Evolutionary conservation across 2,329 filamentous ascomycete genomes (phyloP), one percentile per base, ranked within the genome.

Genomic region (Aspergillus novoparasiticus): DNA sequence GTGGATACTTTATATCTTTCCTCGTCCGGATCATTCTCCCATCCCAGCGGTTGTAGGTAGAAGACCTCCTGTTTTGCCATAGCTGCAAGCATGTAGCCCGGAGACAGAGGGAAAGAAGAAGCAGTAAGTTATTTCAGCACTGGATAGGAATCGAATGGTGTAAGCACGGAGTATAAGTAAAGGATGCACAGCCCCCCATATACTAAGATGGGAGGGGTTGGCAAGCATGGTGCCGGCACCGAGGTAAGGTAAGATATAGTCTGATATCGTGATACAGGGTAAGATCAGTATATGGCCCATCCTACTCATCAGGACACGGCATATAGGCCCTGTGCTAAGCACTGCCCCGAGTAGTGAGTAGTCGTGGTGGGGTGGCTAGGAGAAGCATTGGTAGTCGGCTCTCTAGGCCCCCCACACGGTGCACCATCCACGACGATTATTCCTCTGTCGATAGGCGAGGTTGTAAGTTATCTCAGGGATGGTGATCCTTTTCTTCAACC

Each of bases 11-110:
- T 75, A 64, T 77, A 75, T 1, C 72, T 68, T 64, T 81, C 77
- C 57, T 79, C 78, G 6, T 75, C 71, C 0, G 74, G 73, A 39
- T 78, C 75, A n/a, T 68, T 71, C 57, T 80, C 76, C 78, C 77
- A 80, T 0, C 76, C 77, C 0, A 59, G 54, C 0, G 78, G 77
- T 45, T 70, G 76, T 10, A 80, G 66, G 19, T 75, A 61, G 39
- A 68, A 72, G 9, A 70, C 63, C 2, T 76, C 57, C 51, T 72
- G 43, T 54, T 68, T 69, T 1, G 75, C 69, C 75, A 78, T 78
- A 65, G 23, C n/a, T 28, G 28, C 6, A 14, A 48, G 6, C n/a
- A 8, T 48, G 10, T 21, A 21, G n/a, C 43, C 43, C 12, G 9
- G n/a, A 14, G 10, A 45, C 1, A 12, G 4, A 5, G 9, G 10